A percentile compares a stretch with the other conserved stretches of the same genome.
Evolutionary conservation across 352 stramenopile species (phyloP).

Genomic region (Phytopythium vexans): DNA sequence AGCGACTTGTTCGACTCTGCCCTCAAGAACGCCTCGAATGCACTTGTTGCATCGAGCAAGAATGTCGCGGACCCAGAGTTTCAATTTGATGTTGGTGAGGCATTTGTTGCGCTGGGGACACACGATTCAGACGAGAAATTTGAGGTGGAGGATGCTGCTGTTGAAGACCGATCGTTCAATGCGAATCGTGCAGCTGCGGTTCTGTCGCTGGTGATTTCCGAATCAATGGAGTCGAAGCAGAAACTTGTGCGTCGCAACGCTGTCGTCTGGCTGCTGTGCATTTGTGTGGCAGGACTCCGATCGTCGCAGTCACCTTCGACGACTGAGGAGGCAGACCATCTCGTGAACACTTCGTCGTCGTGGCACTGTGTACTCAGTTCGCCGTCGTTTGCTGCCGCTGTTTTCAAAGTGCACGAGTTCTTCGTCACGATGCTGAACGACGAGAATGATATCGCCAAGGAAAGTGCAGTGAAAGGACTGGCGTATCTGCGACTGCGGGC

Average conservation of each 20-base stretch:
- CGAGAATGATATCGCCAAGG: slow-evolving; percentile 52
- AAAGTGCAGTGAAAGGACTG: slow-evolving; percentile 75
- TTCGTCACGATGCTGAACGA: slow-evolving; percentile 84
- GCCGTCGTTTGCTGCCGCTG: slow-evolving; percentile 15
- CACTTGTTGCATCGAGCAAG: slow-evolving; percentile 14
- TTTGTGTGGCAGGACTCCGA: slow-evolving; percentile 48
- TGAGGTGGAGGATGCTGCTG: slow-evolving; percentile 2
- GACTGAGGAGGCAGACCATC: not conserved
- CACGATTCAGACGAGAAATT: slow-evolving; percentile 22
- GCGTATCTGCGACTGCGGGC: slow-evolving; percentile 65
- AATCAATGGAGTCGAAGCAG: slow-evolving; percentile 8
- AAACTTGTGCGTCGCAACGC: slow-evolving; percentile 39
- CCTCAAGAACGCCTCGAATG: slow-evolving; percentile 24
- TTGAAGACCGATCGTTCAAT: slow-evolving; percentile 6
- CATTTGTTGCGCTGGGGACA: slow-evolving; percentile 48
- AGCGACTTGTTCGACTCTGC: slow-evolving; percentile 8
- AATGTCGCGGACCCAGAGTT: slow-evolving; percentile 31
- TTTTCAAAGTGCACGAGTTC: slow-evolving; percentile 66
- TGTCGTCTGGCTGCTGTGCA: slow-evolving; percentile 65
- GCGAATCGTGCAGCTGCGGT: slow-evolving; percentile 27
- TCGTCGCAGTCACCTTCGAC: not conserved
- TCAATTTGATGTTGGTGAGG: slow-evolving; percentile 51
- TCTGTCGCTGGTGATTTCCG: slow-evolving; percentile 3
- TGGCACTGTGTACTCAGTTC: slow-evolving; percentile 37
- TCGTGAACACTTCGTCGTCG: slow-evolving; percentile 4